Evolutionary conservation across 768 basidiomycete species (phyloP).

Genomic region (Mycena sanguinolenta): DNA sequence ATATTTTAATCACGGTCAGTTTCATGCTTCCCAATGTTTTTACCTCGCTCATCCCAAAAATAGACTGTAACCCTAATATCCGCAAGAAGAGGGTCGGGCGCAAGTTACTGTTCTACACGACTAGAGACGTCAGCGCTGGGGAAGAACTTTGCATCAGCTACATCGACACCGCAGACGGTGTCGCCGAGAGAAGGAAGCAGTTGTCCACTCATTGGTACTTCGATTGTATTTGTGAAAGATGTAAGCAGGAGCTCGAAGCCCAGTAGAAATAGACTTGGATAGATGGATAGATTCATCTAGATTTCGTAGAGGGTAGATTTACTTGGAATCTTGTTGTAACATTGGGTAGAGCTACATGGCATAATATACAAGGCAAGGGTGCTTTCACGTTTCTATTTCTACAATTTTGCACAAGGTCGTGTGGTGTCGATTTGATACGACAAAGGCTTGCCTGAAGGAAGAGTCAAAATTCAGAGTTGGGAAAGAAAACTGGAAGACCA

Average conservation of each 20-base stretch:
- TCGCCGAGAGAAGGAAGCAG: slow-evolving; percentile 32
- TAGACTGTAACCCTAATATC: slow-evolving; percentile 60
- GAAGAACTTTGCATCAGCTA: slow-evolving; percentile 65
- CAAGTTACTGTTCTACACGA: slow-evolving; percentile 54
- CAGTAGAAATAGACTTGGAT: slow-evolving; percentile 4
- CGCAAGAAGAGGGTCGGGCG: slow-evolving; percentile 54
- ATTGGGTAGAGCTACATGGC: not conserved
- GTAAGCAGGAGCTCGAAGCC: slow-evolving; percentile 32
- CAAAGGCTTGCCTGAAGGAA: slow-evolving; percentile 19
- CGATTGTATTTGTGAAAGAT: slow-evolving; percentile 42
- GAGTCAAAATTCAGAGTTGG: not conserved
- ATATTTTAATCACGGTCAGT: slow-evolving; percentile 78
- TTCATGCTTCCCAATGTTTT: not conserved
- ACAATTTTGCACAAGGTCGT: slow-evolving; percentile 19
- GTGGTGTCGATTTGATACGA: slow-evolving; percentile 35
- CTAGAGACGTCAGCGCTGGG: slow-evolving; percentile 48
- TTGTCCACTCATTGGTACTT: slow-evolving; percentile 42
- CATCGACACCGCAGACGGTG: slow-evolving; percentile 45
- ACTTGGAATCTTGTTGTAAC: not conserved
- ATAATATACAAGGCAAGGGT: not conserved
- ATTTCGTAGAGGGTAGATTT: not conserved
- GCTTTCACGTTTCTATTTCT: not conserved
- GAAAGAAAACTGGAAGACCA: slow-evolving; percentile 1
- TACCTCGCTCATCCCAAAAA: slow-evolving; percentile 10
- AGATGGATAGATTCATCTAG: not conserved